Base-by-base conservation (phyloP, 106 monocot genomes). In the Dendrobium catenatum region DNA sequence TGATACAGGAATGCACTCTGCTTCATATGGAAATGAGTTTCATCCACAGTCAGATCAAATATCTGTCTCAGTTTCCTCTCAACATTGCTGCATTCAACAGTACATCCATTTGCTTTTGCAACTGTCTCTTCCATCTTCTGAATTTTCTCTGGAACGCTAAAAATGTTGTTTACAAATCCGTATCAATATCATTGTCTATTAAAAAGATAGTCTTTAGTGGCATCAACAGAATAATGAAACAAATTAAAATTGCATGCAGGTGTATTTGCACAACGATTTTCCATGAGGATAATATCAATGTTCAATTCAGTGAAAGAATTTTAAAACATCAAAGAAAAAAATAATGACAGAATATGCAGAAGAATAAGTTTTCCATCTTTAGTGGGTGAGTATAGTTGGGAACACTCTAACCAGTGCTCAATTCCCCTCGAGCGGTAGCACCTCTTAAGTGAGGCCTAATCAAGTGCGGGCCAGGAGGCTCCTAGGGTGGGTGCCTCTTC, bases 1-100 rank as follows among this genome's bases (percentile, higher is more conserved):
- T 83, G 91, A 80, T 85, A 87, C 44, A 91, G 81, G 66, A 89
- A 91, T 67, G 91, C 91, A 80, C 89, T 89, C 79, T 91, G 89
- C 37, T 37, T 37, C 37, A 37, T 37, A 79, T 91, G 91, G 56
- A 91, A 91, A 41, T 85, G 80, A 79, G 87, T 78, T 83, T 91
- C 91, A 67, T 91, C 91, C 77, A 87, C 89, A 44, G 91, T 87
- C 49, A 89, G 75, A 81, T 89, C 86, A 83, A 89, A 77, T 27
- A 91, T 83, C 72, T 91, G 91, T 37, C 78, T 83, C 51, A 91
- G 77, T 87, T 91, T 91, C 82, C 81, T 91, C 26, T 89, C 85
- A 80, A 91, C 87, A 77, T 91, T 91, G 42, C 43, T 72, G 81
- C 89, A 91, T 0, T 87, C 89, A n/a, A 87, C 83, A 77, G 77